These are phyloP conservation scores for Ramalina intermedia DNA, from an alignment of 495 filamentous ascomycete genomes.

Conservation along the genomic window DNA sequence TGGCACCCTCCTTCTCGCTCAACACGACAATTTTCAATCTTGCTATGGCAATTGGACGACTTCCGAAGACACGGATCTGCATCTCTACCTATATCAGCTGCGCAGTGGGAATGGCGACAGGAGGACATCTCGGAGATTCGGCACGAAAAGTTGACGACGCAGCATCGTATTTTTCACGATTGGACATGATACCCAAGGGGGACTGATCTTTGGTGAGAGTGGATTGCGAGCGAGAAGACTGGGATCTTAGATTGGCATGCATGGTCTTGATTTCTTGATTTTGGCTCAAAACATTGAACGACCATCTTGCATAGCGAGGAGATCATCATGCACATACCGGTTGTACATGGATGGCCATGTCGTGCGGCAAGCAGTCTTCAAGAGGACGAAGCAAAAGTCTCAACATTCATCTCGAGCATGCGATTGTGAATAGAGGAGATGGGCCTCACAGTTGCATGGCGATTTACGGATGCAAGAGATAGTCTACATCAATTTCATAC, in stretches of 20 bases:
- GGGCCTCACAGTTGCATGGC: not conserved
- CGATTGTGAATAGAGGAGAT: too few relatives aligned
- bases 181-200: too few relatives aligned
- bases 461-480: conserved; percentile 7
- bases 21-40: too few relatives aligned
- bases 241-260: not conserved
- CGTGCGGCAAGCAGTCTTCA: conserved; percentile 6
- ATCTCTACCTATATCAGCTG: not conserved
- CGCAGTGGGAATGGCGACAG: not conserved
- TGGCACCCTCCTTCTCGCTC: not conserved
- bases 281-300: conserved; percentile 1
- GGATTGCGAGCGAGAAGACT: not conserved
- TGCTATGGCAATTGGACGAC: not conserved
- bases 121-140: too few relatives aligned
- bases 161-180: too few relatives aligned
- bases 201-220: too few relatives aligned
- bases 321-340: conserved; percentile 2
- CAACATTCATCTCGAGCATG: too few relatives aligned
- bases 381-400: too few relatives aligned
- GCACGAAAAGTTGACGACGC: too few relatives aligned
- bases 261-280: conserved; percentile 1
- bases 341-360: conserved; percentile 4
- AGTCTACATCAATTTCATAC: not conserved
- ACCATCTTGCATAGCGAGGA: conserved; percentile 9
- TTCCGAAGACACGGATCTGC: not conserved